Conservation (phyloP, 192 early-diverging fungal genomes). For the Gorgonomyces haynaldii region DNA sequence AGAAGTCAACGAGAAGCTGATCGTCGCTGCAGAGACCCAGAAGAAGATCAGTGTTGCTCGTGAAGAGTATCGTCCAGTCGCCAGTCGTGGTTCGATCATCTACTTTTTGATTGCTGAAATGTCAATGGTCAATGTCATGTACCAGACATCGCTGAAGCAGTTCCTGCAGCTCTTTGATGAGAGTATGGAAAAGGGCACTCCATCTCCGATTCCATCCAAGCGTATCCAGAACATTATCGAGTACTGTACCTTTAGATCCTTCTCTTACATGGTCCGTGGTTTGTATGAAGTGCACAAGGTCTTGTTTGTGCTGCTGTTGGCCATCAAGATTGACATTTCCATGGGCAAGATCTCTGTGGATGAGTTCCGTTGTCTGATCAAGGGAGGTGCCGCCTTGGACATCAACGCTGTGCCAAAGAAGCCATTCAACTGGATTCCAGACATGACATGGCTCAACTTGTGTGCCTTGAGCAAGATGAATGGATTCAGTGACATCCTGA, state of each 20-base stretch:
- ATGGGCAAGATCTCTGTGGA: slow-evolving; percentile 39
- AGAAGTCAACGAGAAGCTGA: slow-evolving; percentile 54
- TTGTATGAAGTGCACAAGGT: slow-evolving; percentile 55
- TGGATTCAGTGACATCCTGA: slow-evolving; percentile 50
- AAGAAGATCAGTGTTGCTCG: slow-evolving; percentile 53
- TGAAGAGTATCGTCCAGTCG: slow-evolving; percentile 56
- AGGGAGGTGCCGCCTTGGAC: slow-evolving; percentile 53
- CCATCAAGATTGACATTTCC: slow-evolving; percentile 51
- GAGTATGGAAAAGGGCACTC: slow-evolving; percentile 49
- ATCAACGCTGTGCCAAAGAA: slow-evolving; percentile 56
- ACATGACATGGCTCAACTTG: slow-evolving; percentile 56
- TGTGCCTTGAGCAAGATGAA: slow-evolving; percentile 51
- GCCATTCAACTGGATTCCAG: slow-evolving; percentile 58
- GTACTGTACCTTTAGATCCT: slow-evolving; percentile 49
- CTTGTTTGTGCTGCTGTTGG: slow-evolving; percentile 47
- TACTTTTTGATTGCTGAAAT: slow-evolving; percentile 61
- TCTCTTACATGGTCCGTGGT: slow-evolving; percentile 45
- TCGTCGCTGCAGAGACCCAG: slow-evolving; percentile 53
- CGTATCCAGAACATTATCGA: slow-evolving; percentile 59
- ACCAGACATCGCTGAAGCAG: slow-evolving; percentile 53
- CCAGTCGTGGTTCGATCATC: slow-evolving; percentile 46
- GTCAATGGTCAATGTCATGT: slow-evolving; percentile 58
- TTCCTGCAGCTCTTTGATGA: slow-evolving; percentile 58
- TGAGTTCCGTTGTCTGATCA: slow-evolving; percentile 53
- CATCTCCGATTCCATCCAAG: slow-evolving; percentile 53